Percentiles rank a stretch among this genome's conserved stretches.
phyloP scores from a whole-genome alignment of 192 early-diverging fungal species.

The Backusella liffmaniae region DNA sequence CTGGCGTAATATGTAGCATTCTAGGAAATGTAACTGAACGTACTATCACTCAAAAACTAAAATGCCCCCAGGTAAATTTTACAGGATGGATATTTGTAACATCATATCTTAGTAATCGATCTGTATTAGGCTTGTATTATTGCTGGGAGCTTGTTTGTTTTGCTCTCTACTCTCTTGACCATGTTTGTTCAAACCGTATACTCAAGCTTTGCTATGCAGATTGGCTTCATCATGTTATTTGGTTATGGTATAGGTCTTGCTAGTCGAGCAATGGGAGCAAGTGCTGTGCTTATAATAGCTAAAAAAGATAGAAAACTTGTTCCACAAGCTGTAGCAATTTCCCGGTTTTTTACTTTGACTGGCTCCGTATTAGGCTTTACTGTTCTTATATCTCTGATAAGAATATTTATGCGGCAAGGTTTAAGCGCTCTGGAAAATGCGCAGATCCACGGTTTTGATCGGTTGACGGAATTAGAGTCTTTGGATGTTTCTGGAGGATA shows the following conservation, averaged over 20 bases:
- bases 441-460: not conserved
- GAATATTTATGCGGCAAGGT: not conserved
- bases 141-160: not conserved
- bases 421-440: not conserved
- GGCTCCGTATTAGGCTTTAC: not conserved
- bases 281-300: not conserved
- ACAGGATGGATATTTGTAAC: not conserved
- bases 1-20: not conserved
- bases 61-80: not conserved
- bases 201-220: not conserved
- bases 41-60: not conserved
- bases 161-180: not conserved
- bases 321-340: not conserved
- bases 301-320: not conserved
- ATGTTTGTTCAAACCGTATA: not conserved
- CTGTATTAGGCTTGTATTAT: not conserved
- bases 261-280: not conserved
- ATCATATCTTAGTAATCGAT: not conserved
- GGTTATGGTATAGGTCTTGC: not conserved
- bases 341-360: not conserved
- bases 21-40: not conserved
- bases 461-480: not conserved
- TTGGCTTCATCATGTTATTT: not conserved
- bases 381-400: not conserved
- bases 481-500: not conserved